Evolutionary conservation across 2,329 filamentous ascomycete genomes (phyloP).

Genomic region (Alternaria dauci): DNA sequence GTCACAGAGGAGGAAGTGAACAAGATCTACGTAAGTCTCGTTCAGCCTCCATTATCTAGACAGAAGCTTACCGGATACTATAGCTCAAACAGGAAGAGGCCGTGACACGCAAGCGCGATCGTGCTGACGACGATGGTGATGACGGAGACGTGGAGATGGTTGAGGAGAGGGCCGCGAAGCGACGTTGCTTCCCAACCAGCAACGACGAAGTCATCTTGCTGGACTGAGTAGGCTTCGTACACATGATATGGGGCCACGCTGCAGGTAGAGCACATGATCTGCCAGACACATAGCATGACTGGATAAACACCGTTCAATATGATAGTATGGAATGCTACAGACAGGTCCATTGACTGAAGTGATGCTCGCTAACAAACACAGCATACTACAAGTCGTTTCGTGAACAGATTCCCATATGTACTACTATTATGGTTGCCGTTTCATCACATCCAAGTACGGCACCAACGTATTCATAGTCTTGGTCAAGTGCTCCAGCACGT

Average conservation of each 20-base stretch:
- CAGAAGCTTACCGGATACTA: background rate
- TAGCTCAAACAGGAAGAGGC: background rate
- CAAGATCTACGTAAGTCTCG: background rate
- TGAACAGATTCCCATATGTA: background rate
- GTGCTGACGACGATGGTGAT: background rate
- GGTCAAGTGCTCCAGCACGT: constrained; percentile 9
- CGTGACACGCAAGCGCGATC: constrained; percentile 8
- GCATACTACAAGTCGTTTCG: background rate
- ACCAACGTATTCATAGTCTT: constrained; percentile 1
- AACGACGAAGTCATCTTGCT: constrained; percentile 18
- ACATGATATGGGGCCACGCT: too few relatives aligned
- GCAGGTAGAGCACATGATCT: background rate
- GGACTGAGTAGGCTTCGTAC: constrained; percentile 3
- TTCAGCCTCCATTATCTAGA: background rate
- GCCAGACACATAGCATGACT: background rate
- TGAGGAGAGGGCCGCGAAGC: constrained; percentile 9
- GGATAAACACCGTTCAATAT: background rate
- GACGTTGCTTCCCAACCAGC: constrained; percentile 9
- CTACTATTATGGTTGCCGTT: background rate
- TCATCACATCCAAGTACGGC: constrained; percentile 5
- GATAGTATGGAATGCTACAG: background rate
- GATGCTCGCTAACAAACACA: background rate
- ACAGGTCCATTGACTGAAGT: background rate
- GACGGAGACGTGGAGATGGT: constrained; percentile 11
- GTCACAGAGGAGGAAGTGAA: background rate